A percentile compares a stretch with the other conserved stretches of the same genome.
phyloP scores from a whole-genome alignment of 495 filamentous ascomycete species.

The Beverwykella pulmonaria region DNA sequence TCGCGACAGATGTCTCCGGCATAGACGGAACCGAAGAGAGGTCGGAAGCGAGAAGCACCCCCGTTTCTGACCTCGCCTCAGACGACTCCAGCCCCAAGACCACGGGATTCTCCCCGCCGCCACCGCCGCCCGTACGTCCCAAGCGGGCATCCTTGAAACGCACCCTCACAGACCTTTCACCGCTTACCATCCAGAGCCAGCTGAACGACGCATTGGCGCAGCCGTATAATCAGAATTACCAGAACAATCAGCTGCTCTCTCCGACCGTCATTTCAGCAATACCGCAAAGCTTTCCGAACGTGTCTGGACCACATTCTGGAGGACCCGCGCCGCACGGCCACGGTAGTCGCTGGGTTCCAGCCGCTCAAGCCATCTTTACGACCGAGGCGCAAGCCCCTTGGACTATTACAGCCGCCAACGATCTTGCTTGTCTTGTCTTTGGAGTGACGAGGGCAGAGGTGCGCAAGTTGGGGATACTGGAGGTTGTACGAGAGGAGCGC shows the following conservation, averaged over 20 bases:
- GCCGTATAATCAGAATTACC: conserved; percentile 60
- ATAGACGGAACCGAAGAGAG: background rate
- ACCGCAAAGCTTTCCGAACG: background rate
- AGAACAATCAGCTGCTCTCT: conserved; percentile 50
- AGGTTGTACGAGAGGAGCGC: conserved; percentile 87
- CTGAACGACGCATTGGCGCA: conserved; percentile 87
- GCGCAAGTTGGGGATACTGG: conserved; percentile 89
- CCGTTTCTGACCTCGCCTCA: conserved; percentile 16
- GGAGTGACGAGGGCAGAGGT: conserved; percentile 94
- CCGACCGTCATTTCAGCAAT: conserved; percentile 50
- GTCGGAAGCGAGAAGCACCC: conserved; percentile 7
- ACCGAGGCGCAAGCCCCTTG: conserved; percentile 85
- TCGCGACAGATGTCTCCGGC: background rate
- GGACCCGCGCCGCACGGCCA: conserved; percentile 60
- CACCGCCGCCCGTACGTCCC: conserved; percentile 54
- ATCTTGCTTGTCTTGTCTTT: conserved; percentile 93
- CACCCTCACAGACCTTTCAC: conserved; percentile 80
- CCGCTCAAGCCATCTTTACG: conserved; percentile 94
- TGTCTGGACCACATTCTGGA: conserved; percentile 23
- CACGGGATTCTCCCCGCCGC: conserved; percentile 18
- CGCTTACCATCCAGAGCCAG: conserved; percentile 73
- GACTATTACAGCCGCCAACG: conserved; percentile 97
- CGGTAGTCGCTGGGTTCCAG: conserved; percentile 84
- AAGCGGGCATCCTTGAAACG: conserved; percentile 74
- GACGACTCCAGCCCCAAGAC: conserved; percentile 14